Evolutionary conservation across 148 eudicot species (phyloP).

Genomic region (Fagopyrum homotropicum): DNA sequence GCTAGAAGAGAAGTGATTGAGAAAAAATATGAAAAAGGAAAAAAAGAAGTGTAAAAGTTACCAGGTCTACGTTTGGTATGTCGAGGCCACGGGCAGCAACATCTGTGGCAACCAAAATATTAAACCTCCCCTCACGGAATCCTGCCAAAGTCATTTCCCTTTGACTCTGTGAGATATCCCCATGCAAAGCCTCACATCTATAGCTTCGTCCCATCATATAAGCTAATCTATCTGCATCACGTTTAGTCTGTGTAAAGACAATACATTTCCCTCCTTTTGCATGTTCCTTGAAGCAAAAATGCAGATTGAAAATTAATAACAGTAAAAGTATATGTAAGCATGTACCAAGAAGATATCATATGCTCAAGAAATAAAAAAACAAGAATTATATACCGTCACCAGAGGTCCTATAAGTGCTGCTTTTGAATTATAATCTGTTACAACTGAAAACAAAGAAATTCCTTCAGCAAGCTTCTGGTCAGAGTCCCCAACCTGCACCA

Average conservation of each 20-base stretch:
- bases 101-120: slow-evolving; percentile 89
- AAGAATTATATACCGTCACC: slow-evolving; percentile 37
- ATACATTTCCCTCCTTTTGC: slow-evolving; percentile 92
- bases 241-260: slow-evolving; percentile 96
- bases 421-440: slow-evolving; percentile 45
- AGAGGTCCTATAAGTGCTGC: slow-evolving; percentile 68
- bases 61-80: slow-evolving; percentile 96
- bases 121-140: slow-evolving; percentile 67
- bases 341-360: neutral
- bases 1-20: neutral
- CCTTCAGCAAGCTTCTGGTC: slow-evolving; percentile 96
- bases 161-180: slow-evolving; percentile 77
- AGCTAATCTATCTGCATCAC: slow-evolving; percentile 85
- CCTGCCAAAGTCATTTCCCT: slow-evolving; percentile 89
- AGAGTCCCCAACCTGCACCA: slow-evolving; percentile 78
- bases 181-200: slow-evolving; percentile 79
- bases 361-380: neutral
- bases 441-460: slow-evolving; percentile 55
- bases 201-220: slow-evolving; percentile 52
- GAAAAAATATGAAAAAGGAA: neutral
- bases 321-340: neutral
- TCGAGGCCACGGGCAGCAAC: slow-evolving; percentile 99
- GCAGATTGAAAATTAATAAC: neutral
- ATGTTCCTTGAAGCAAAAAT: slow-evolving; percentile 53
- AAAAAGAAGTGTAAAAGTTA: slow-evolving; percentile 19